Evolutionary conservation across 169 alveolate species (phyloP), one percentile per base, ranked within the genome.

Genomic region (Amoebophrya sp.): DNA sequence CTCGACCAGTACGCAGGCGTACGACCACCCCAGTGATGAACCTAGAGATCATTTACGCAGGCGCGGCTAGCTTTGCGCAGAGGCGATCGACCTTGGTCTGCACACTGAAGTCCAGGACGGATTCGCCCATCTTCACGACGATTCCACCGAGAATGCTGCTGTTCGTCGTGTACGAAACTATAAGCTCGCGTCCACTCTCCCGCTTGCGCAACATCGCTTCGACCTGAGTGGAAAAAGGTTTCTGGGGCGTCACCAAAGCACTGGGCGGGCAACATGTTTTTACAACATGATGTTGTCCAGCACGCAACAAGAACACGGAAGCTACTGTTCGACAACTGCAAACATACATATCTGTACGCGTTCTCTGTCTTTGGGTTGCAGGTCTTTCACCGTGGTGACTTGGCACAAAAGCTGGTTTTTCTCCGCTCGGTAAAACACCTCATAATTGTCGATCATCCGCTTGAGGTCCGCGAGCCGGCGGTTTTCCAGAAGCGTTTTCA

Each of bases 361-460:
- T 25, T 66, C 32, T 25, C 18, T 66, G 1, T 66, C 83, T 1
- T 66, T 66, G 1, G 12, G 10, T 25, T 2, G 10, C 38, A 66
- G 32, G 2, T 66, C 83, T 3, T n/a, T 66, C 83, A 66, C 83
- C 35, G 83, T 66, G 12, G 83, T 66, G 10, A 66, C 83, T 25
- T 66, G 83, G 35, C 83, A 66, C 10, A 66, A 0, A 2, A 66
- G 35, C 18, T 66, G 83, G 83, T 66, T 66, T 25, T 66, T 66
- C 83, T 66, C 83, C 10, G 83, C 83, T 25, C 83, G 12, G 35
- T 66, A 66, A 66, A 66, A 66, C 32, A 7, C 32, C 83, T 66
- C 83, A 25, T 66, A 66, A 25, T 66, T 66, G 83, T 66, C 83
- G 83, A 66, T 66, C 83, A 66, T 66, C 35, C 83, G 83, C 83